Base-by-base conservation (phyloP, 179 eudicot species). In the Amaranthus tricolor region DNA sequence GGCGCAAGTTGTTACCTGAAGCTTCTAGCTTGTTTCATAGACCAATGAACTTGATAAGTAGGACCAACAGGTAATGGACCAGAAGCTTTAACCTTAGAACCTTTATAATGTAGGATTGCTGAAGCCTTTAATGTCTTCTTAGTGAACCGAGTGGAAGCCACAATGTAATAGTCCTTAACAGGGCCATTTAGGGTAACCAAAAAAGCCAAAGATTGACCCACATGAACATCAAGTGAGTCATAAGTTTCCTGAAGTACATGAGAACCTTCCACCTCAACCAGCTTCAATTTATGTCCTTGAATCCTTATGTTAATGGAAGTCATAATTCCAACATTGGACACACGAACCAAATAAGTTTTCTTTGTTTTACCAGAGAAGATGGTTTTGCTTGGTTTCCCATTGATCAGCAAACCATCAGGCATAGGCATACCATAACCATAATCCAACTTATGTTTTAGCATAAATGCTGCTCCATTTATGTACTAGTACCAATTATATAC, bases 21-120 rank as follows among this genome's bases (percentile, higher is more conserved):
- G 31, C 91, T 86, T 70, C 98, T 82, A 47, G 98, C 98, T 79
- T 93, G 98, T 70, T 88, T 88, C 96, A 93, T 84, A 31, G 96
- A 91, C 93, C 96, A 88, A 76, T 91, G 94, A 68, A 87, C 51
- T 3, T 89, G 86, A 69, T 84, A 85, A 67, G 86, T 81, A 49
- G 98, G 98, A 65, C 82, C 94, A 24, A 73, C n/a, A 47, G 98
- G 93, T 69, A 86, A 47, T 16, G 89, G 88, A 65, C 76, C 82
- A 47, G 83, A 72, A 71, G 87, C 82, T 15, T 75, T 74, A 66
- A 64, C 74, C 5, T 40, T 82, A 9, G 97, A 91, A 54, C 89
- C 89, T 15, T 49, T 68, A 68, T 87, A 89, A 62, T 74, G 88
- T 15, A 93, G 90, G 60, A 76, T 57, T 31, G 89, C 89, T 19